Evolutionary conservation across 345 rosid genomes (phyloP).

Genomic region (Excoecaria cochinchinensis): DNA sequence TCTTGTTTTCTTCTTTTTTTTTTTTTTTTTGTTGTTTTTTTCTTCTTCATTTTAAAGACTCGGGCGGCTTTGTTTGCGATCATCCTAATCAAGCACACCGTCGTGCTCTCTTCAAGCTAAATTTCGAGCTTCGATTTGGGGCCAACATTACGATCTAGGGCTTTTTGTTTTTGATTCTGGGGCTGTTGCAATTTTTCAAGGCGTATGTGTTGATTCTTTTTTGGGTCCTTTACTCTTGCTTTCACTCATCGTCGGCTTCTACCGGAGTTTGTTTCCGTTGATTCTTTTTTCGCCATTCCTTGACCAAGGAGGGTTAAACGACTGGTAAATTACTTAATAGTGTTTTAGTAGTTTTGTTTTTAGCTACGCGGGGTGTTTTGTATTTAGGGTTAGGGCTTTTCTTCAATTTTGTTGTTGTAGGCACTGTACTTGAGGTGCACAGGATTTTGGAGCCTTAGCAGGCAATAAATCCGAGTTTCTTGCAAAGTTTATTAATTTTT

Average conservation of each 20-base stretch:
- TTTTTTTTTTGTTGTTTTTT: not conserved
- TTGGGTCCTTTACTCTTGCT: not conserved
- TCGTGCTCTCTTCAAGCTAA: not conserved
- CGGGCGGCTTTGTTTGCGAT: not conserved
- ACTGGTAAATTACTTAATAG: constrained; percentile 9
- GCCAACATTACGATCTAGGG: constrained; percentile 4
- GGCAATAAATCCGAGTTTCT: not conserved
- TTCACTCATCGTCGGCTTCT: not conserved
- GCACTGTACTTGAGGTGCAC: not conserved
- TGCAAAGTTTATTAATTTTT: not conserved
- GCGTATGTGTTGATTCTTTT: not conserved
- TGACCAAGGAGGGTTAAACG: not conserved
- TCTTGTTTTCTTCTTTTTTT: not conserved
- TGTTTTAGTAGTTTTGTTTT: not conserved
- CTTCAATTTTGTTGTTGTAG: not conserved
- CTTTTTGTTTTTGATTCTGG: not conserved
- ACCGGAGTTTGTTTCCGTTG: not conserved
- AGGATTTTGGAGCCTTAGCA: not conserved
- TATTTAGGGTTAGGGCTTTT: constrained; percentile 4
- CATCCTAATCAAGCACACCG: not conserved
- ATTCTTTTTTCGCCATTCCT: not conserved
- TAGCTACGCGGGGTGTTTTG: not conserved
- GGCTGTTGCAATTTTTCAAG: not conserved
- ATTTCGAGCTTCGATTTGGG: not conserved
- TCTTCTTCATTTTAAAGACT: not conserved